phyloP scores from a whole-genome alignment of 2,329 filamentous ascomycete genomes.

The Aspergillus calidoustus region DNA sequence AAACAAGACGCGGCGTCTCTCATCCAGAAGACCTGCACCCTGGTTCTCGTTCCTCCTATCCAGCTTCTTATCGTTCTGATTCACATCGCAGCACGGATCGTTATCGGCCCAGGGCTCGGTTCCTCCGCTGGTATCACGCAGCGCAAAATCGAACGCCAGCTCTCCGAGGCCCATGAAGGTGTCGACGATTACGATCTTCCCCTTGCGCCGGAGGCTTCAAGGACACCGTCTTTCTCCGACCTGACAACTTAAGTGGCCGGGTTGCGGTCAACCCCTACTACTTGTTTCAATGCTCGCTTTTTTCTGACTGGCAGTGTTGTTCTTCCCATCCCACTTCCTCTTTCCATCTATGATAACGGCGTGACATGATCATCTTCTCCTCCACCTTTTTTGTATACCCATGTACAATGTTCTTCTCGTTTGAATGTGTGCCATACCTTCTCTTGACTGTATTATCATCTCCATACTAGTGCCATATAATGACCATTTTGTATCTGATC shows the following conservation, averaged over 20 bases:
- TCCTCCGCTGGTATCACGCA: constrained; percentile 25
- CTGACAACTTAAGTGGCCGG: constrained; percentile 14
- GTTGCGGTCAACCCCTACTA: neutral
- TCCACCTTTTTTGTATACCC: constrained; percentile 8
- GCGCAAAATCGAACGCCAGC: constrained; percentile 24
- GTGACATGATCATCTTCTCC: constrained; percentile 9
- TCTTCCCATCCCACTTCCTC: neutral
- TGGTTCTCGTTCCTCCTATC: constrained; percentile 79
- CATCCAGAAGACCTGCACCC: constrained; percentile 75
- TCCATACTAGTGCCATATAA: constrained; percentile 10
- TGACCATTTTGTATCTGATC: constrained; percentile 8
- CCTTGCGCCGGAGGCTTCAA: constrained; percentile 34
- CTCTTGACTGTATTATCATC: constrained; percentile 18
- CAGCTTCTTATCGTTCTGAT: constrained; percentile 80
- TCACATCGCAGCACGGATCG: constrained; percentile 77
- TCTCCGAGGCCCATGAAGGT: constrained; percentile 27
- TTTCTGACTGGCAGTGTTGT: neutral
- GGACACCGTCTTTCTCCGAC: constrained; percentile 27
- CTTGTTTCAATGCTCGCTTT: constrained; percentile 11
- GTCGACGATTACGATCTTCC: constrained; percentile 48
- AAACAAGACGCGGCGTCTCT: constrained; percentile 66
- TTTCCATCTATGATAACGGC: constrained; percentile 14
- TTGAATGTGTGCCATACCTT: neutral
- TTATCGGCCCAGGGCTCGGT: constrained; percentile 41
- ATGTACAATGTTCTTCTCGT: constrained; percentile 3